Base-by-base conservation (phyloP, 2,329 filamentous ascomycete genomes). In the Ophiostoma sp. region DNA sequence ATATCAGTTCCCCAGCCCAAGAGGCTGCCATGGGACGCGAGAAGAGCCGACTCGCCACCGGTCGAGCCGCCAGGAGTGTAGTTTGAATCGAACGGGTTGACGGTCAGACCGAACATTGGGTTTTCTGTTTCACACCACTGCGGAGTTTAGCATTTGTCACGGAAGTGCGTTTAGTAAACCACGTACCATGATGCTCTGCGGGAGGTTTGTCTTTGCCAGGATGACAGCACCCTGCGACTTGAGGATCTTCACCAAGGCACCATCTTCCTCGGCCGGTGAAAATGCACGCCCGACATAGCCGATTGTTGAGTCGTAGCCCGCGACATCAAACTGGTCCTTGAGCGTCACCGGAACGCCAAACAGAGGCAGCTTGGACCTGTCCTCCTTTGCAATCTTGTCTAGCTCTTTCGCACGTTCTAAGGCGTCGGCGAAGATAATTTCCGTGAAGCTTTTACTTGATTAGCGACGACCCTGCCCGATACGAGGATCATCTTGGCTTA, bases 1-100 rank as follows among this genome's bases (percentile, higher is more conserved):
- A 79, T 77, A 55, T 80, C 78, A 64, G 0, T 76, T 73, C 14
- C 82, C 77, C 16, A 82, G 79, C 87, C 87, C 87, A 70, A n/a
- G 4, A 64, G 11, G 4, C 77, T 79, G 1, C 76, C 79, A 1
- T 76, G 71, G 2, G 76, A 70, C 0, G 74, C 75, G n/a, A 77
- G 69, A 1, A 80, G 69, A 0, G 77, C 78, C 1, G 75, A 76
- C 67, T 80, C 78, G 2, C 78, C 78, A 0, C 78, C 78, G 0
- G 78, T 78, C 5, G 75, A 78, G 2, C 78, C 78, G 14, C 78
- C 78, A 5, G 74, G 74, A 0, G 77, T 76, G 55, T 76, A 74
- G 36, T 74, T 70, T 14, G 72, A 72, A 71, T 79, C 78, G 4
- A 73, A 63, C 0, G 78, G 78, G 49, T 79, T 78, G 3, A 75